Conservation (phyloP, 2,329 filamentous ascomycete species). For the Beauveria australis region DNA sequence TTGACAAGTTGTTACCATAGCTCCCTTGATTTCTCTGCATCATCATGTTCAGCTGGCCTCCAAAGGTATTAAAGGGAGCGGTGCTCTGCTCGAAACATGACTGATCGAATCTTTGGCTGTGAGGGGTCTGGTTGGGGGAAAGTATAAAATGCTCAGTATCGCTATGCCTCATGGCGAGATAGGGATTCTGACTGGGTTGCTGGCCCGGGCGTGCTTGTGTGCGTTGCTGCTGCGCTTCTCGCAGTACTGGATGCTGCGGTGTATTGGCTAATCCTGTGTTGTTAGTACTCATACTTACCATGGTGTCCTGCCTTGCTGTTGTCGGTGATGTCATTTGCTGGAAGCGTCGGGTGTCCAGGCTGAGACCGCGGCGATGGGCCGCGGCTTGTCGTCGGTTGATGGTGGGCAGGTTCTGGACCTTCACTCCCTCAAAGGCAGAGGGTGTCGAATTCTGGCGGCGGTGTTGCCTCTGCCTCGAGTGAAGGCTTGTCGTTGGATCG, state of each 20-base stretch:
- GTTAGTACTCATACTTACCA: constrained; percentile 48
- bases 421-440: constrained; percentile 65
- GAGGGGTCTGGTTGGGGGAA: constrained; percentile 48
- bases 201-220: constrained; percentile 65
- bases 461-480: constrained; percentile 51
- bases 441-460: constrained; percentile 84
- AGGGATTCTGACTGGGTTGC: constrained; percentile 16
- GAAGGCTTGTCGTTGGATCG: constrained; percentile 63
- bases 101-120: constrained; percentile 44
- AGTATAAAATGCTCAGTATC: constrained; percentile 48
- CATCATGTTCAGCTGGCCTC: constrained; percentile 33
- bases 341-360: constrained; percentile 62
- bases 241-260: constrained; percentile 67
- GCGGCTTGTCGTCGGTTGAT: constrained; percentile 34
- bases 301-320: constrained; percentile 24
- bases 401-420: constrained; percentile 57
- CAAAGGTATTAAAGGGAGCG: constrained; percentile 40
- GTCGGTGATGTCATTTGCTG: constrained; percentile 17
- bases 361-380: constrained; percentile 74
- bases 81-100: constrained; percentile 36
- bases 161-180: constrained; percentile 24
- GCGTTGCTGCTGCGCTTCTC: constrained; percentile 85
- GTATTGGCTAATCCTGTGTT: constrained; percentile 44
- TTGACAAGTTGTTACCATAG: constrained; percentile 33
- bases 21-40: constrained; percentile 39